Evolutionary conservation across 768 basidiomycete species (phyloP).

Genomic region (Cyathus striatus): DNA sequence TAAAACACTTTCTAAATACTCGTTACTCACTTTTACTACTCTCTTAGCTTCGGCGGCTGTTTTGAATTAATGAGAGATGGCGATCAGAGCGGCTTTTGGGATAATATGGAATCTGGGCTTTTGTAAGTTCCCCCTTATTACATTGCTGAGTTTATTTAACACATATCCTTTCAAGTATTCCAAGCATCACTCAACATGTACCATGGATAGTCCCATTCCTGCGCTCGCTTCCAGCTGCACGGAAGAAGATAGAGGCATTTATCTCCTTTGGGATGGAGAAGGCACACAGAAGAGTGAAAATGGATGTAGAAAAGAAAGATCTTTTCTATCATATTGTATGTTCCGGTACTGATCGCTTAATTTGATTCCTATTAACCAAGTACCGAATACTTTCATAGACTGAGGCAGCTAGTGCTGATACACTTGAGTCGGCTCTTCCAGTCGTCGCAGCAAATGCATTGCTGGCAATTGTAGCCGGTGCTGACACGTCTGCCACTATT

Average conservation of each 20-base stretch:
- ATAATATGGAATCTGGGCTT: neutral
- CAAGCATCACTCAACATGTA: slow-evolving; percentile 1
- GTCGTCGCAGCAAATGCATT: neutral
- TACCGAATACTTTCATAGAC: neutral
- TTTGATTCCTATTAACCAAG: neutral
- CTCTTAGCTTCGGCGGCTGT: slow-evolving; percentile 26
- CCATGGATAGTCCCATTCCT: neutral
- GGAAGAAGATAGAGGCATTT: neutral
- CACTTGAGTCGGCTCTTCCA: neutral
- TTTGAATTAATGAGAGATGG: slow-evolving; percentile 32
- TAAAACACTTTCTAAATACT: neutral
- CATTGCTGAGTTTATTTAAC: neutral
- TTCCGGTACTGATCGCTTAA: neutral
- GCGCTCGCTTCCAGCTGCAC: neutral
- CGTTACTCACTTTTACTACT: neutral
- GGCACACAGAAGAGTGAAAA: neutral
- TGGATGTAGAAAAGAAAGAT: slow-evolving; percentile 8
- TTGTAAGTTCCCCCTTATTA: neutral
- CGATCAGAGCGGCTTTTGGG: slow-evolving; percentile 14
- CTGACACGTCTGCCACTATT: slow-evolving; percentile 41
- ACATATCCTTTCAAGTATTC: neutral
- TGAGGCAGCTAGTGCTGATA: neutral
- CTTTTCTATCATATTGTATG: slow-evolving; percentile 23
- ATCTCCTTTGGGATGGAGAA: neutral
- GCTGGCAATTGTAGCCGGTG: slow-evolving; percentile 30